phyloP scores from a whole-genome alignment of 805 yeast species.

The Candida montana region DNA sequence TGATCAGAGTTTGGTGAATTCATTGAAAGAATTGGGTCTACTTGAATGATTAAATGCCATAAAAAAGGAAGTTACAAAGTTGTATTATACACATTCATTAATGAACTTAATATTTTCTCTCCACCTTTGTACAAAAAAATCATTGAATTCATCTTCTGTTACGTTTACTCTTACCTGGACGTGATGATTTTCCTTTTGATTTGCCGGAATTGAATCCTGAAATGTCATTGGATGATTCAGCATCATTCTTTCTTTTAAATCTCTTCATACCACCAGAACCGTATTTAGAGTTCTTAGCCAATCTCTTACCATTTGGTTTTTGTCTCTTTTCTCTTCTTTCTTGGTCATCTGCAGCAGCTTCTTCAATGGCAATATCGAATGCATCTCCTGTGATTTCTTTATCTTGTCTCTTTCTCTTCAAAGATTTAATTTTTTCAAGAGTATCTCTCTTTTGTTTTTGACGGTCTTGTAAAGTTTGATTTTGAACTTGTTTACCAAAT shows the following conservation, averaged over 20 bases:
- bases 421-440: conserved; percentile 81
- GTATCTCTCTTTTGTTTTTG: conserved; percentile 90
- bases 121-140: neutral
- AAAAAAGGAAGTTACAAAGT: neutral
- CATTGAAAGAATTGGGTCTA: conserved; percentile 47
- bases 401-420: conserved; percentile 81
- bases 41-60: conserved; percentile 4
- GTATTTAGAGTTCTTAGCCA: conserved; percentile 66
- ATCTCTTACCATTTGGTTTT: conserved; percentile 59
- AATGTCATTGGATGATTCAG: conserved; percentile 64
- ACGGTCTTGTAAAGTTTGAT: conserved; percentile 88
- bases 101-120: neutral
- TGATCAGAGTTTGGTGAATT: conserved; percentile 51
- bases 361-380: conserved; percentile 90
- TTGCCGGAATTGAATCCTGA: conserved; percentile 48
- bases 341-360: conserved; percentile 49
- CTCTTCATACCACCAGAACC: conserved; percentile 80
- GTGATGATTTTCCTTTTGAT: conserved; percentile 42
- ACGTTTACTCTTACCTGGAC: conserved; percentile 49
- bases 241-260: conserved; percentile 65
- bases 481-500: conserved; percentile 95
- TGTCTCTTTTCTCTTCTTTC: conserved; percentile 38
- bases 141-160: conserved; percentile 10
- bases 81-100: conserved; percentile 3
- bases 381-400: conserved; percentile 69